Base-by-base conservation (phyloP, 176 grass and related monocot genomes). In the Oryza coarctata region DNA sequence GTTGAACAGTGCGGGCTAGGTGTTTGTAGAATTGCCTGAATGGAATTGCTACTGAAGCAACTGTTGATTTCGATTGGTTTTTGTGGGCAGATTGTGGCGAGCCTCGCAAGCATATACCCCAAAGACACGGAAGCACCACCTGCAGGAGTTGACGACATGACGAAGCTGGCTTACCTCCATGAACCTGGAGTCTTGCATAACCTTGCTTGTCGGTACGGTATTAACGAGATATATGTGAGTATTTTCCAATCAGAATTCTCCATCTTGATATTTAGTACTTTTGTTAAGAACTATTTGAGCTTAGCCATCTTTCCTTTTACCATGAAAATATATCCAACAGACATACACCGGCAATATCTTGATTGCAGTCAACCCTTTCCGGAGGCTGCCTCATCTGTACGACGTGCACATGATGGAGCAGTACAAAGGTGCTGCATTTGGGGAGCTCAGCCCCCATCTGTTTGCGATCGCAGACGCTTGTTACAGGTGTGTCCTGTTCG, bases 331-430 rank as follows among this genome's bases (percentile, higher is more conserved):
- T 70, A 9, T 70, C 3, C 2, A 62, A 55, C 75, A 98, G 95
- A 98, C 95, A 9, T 98, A 98, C 65, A 98, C 95, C 23, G 95
- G 95, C 13, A 98, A 98, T 76, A 98, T 98, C 73, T 86, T 98
- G 90, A 98, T 98, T 57, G 95, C 95, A 0, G 95, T 98, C 60
- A 98, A 98, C 33, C 95, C 95, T 5, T 98, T 98, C 84, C 85
- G 80, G 65, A 81, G 95, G 78, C 82, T 98, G 63, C 95, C 90
- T 9, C 92, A 98, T 78, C 83, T 98, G 57, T 98, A 98, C n/a
- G 90, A 98, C 31, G 81, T 87, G 39, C 83, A 98, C 60, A 97
- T 94, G 95, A 97, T 98, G 95, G 90, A 93, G 85, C 92, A 98
- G 80, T 98, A 98, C 76, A 98, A 93, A 75, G 95, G 95, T 3